These are phyloP conservation scores for Arctium minus DNA, from an alignment of 129 eudicot genomes.

Conservation along the genomic window DNA sequence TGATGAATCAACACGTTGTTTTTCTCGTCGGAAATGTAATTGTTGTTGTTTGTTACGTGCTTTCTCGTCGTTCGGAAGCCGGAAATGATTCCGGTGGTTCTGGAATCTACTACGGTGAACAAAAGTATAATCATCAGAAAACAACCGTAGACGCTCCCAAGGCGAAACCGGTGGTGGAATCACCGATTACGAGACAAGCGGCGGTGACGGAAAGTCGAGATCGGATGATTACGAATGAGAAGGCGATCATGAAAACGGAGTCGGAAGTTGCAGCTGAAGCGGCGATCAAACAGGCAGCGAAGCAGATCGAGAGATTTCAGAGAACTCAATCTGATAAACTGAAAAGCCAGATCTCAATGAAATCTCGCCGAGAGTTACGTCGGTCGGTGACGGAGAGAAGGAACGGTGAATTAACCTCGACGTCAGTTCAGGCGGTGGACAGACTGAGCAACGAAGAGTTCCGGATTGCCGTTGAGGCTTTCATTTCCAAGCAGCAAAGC, in stretches of 20 bases:
- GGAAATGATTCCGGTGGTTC: conserved; percentile 20
- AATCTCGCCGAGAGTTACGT: conserved; percentile 37
- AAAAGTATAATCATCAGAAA: conserved; percentile 6
- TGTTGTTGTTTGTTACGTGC: conserved; percentile 37
- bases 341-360: conserved; percentile 30
- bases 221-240: conserved; percentile 20
- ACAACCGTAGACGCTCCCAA: background rate
- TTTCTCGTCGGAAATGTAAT: conserved; percentile 72
- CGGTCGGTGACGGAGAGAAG: conserved; percentile 56
- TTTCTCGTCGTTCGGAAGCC: conserved; percentile 40
- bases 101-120: conserved; percentile 26
- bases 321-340: conserved; percentile 60
- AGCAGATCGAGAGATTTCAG: conserved; percentile 49
- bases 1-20: conserved; percentile 59
- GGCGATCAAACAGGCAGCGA: conserved; percentile 51
- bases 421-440: conserved; percentile 26
- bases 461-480: conserved; percentile 30
- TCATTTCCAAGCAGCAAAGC: conserved; percentile 34
- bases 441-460: conserved; percentile 47
- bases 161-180: background rate
- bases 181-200: background rate
- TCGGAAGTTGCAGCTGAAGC: conserved; percentile 32
- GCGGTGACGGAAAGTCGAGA: conserved; percentile 26
- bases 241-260: conserved; percentile 8
- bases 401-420: background rate